These are phyloP conservation scores for Suillus occidentalis DNA, from an alignment of 768 basidiomycete species.

Conservation along the genomic window DNA sequence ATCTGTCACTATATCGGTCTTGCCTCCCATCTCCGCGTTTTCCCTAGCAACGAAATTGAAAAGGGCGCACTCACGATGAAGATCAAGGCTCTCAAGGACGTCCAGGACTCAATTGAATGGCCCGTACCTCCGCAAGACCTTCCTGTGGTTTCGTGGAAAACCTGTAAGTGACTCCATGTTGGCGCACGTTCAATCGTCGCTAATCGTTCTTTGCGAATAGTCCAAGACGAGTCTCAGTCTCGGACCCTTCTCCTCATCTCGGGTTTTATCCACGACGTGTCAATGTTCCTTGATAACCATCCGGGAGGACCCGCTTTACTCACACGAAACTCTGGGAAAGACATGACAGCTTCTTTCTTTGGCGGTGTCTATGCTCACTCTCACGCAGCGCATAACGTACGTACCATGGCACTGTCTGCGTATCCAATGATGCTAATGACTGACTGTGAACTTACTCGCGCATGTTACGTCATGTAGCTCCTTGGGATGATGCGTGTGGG, in stretches of 20 bases:
- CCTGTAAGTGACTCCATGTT: conserved; percentile 50
- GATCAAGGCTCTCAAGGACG: conserved; percentile 65
- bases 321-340: conserved; percentile 63
- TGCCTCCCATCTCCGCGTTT: conserved; percentile 77
- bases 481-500: conserved; percentile 80
- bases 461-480: conserved; percentile 36
- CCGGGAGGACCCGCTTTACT: conserved; percentile 75
- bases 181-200: conserved; percentile 1
- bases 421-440: background rate
- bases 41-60: conserved; percentile 85
- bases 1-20: conserved; percentile 60
- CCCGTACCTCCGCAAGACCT: conserved; percentile 56
- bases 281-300: conserved; percentile 70
- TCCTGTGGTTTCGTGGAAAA: conserved; percentile 81
- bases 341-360: conserved; percentile 82
- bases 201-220: conserved; percentile 33
- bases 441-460: background rate
- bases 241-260: conserved; percentile 71
- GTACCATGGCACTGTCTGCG: conserved; percentile 24
- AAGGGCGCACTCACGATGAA: conserved; percentile 85
- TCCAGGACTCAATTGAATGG: conserved; percentile 67
- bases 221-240: conserved; percentile 65
- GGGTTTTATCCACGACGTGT: conserved; percentile 86
- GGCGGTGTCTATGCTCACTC: conserved; percentile 84
- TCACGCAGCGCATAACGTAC: conserved; percentile 77